Base-by-base conservation (phyloP, 2,329 filamentous ascomycete genomes). In the Incumbomyces lentus region DNA sequence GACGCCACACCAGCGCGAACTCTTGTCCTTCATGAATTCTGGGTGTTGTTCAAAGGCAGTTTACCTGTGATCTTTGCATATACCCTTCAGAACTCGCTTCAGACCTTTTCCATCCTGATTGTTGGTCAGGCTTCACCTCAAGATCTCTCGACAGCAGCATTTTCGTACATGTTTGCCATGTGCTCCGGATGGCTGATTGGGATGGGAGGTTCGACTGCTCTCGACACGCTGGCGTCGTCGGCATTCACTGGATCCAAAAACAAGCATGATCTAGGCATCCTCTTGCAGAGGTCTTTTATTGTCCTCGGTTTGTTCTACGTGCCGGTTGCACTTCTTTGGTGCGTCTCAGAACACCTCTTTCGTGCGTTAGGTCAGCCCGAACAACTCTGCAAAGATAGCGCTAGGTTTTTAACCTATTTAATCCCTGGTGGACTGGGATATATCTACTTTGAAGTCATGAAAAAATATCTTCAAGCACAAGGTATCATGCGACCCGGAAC, bases 131-230 rank as follows among this genome's bases (percentile, higher is more conserved):
- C 87, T 0, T 89, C 84, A 0, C 82, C 87, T 1, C 83, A 92
- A 62, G 80, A 86, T 1, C 68, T 94, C 6, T 85, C 87, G 0
- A 85, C 83, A 0, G 82, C 86, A 1, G 86, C 87, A 0, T 94
- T 94, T 59, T 85, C 84, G 1, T 90, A 92, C 69, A 94, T 94
- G 87, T 94, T 94, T 56, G 87, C 87, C 46, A 88, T 90, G 84
- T 81, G 84, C 17, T 87, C 86, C 1, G 87, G 81, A 0, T 93
- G 87, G 86, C 74, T 94, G 32, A 84, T 94, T 49, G 87, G 82
- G 0, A 74, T 94, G 3, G 87, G 87, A 22, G 87, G 87, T 6
- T 89, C 86, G 0, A 94, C 86, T 1, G 87, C 87, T 0, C 74
- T 94, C 36, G 87, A 94, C 62, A 94, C 87, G 0, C 69, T 94